These are phyloP conservation scores for Mitragyna speciosa DNA, from an alignment of 257 asterid species.

Conservation along the genomic window DNA sequence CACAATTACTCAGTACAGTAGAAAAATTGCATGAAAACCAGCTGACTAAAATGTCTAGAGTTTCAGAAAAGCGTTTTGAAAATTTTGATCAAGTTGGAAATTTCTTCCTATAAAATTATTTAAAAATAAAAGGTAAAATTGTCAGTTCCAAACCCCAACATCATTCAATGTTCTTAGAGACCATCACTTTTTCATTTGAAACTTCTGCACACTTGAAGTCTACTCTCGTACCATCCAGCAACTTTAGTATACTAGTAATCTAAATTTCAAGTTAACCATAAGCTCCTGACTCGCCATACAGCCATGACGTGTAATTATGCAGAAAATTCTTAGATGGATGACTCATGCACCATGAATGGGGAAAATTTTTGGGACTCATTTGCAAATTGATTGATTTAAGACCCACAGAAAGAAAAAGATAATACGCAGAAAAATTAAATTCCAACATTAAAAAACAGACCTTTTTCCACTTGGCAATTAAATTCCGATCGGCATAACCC, in stretches of 20 bases:
- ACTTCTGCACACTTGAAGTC: neutral
- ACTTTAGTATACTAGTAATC: neutral
- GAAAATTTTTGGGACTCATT: neutral
- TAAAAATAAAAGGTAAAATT: neutral
- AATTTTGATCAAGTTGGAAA: neutral
- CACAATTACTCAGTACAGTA: neutral
- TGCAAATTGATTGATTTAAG: too few species aligned
- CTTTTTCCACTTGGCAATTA: conserved; percentile 95
- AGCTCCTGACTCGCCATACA: neutral
- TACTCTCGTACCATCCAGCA: neutral
- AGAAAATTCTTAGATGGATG: neutral
- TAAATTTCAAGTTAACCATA: neutral
- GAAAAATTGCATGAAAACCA: neutral
- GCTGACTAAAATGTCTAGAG: neutral
- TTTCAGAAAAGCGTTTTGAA: neutral
- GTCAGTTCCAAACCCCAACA: neutral
- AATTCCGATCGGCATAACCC: conserved; percentile 89
- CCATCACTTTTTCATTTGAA: neutral
- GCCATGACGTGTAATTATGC: neutral
- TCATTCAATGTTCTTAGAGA: neutral
- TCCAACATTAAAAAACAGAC: conserved; percentile 21
- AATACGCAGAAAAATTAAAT: neutral
- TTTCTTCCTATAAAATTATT: neutral
- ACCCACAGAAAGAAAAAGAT: neutral
- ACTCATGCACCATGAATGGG: neutral